Evolutionary conservation across 805 yeast genomes (phyloP).

Genomic region (Candida taoyuanica): DNA sequence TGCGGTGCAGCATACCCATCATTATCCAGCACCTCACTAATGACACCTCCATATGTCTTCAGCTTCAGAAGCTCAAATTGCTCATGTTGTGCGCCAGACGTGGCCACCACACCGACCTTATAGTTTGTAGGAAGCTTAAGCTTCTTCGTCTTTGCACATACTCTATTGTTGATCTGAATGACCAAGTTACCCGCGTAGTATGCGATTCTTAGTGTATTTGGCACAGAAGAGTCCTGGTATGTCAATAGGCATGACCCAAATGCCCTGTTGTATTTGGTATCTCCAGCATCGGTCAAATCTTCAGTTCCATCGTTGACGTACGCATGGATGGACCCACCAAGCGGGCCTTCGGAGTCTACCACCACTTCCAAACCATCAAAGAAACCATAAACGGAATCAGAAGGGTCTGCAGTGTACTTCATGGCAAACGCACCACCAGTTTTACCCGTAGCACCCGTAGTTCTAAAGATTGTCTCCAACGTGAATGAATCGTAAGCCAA

Average conservation of each 20-base stretch:
- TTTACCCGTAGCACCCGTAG: slow-evolving; percentile 46
- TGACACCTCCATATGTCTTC: slow-evolving; percentile 48
- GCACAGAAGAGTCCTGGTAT: slow-evolving; percentile 67
- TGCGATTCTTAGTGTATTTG: slow-evolving; percentile 61
- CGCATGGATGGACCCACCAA: slow-evolving; percentile 51
- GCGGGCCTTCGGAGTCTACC: slow-evolving; percentile 45
- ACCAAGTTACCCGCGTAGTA: slow-evolving; percentile 50
- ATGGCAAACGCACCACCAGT: slow-evolving; percentile 56
- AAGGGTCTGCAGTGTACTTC: slow-evolving; percentile 23
- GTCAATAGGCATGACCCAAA: slow-evolving; percentile 54
- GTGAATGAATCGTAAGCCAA: slow-evolving; percentile 42
- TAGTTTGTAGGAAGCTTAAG: slow-evolving; percentile 42
- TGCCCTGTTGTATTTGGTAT: slow-evolving; percentile 29
- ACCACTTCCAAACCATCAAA: slow-evolving; percentile 64
- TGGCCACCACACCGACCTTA: slow-evolving; percentile 52
- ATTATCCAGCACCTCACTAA: slow-evolving; percentile 53
- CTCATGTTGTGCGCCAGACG: slow-evolving; percentile 43
- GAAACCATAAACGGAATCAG: slow-evolving; percentile 45
- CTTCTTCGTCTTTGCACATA: slow-evolving; percentile 62
- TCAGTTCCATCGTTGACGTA: slow-evolving; percentile 56
- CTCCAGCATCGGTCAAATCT: slow-evolving; percentile 20
- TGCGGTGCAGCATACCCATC: slow-evolving; percentile 44
- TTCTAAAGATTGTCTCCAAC: slow-evolving; percentile 57
- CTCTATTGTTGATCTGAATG: slow-evolving; percentile 66
- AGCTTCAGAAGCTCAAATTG: slow-evolving; percentile 61